These are phyloP conservation scores for Mesembryanthemum crystallinum DNA, from an alignment of 148 eudicot genomes.

Conservation along the genomic window DNA sequence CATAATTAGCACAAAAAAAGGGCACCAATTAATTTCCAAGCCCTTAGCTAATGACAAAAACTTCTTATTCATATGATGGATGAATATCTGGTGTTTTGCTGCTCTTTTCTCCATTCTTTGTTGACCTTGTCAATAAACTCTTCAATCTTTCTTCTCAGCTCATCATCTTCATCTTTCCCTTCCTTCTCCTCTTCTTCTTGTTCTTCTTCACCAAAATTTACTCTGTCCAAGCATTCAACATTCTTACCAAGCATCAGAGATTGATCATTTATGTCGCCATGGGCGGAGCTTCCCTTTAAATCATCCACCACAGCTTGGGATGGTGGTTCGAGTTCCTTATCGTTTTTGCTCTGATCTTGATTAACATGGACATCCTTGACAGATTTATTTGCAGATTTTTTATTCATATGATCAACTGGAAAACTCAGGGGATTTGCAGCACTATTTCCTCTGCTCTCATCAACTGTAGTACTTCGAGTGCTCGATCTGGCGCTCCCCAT, in stretches of 20 bases:
- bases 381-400: constrained; percentile 1
- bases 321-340: background rate
- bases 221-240: background rate
- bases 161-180: constrained; percentile 37
- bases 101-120: constrained; percentile 45
- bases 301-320: no score
- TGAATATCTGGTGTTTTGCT: constrained; percentile 2
- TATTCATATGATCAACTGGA: constrained; percentile 11
- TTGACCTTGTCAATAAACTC: constrained; percentile 68
- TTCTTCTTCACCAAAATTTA: constrained; percentile 1
- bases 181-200: background rate
- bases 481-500: constrained; percentile 18
- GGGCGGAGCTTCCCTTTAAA: background rate
- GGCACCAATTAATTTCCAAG: background rate
- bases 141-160: constrained; percentile 57
- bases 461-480: background rate
- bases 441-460: no score
- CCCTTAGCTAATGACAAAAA: background rate
- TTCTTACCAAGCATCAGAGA: background rate
- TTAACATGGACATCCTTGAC: background rate
- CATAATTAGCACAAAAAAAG: background rate
- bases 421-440: background rate
- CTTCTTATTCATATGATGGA: constrained; percentile 7
- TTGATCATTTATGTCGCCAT: background rate
- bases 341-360: background rate